Conservation (phyloP, 805 yeast genomes). For the Pichia thaimueangensis region DNA sequence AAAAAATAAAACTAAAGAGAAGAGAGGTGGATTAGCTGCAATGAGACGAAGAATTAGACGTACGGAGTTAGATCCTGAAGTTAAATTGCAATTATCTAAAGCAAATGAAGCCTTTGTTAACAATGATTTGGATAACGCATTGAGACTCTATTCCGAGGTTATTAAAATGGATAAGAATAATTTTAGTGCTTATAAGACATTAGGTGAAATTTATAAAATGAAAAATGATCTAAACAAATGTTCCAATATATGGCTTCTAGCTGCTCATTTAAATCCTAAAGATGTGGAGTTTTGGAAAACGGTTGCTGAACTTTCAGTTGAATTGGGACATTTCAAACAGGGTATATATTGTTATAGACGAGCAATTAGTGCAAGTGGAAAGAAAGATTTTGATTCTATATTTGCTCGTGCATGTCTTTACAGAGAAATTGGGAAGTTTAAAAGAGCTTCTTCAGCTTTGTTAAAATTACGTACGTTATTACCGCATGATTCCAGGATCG, state of each 20-base stretch:
- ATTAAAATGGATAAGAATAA: slow-evolving; percentile 72
- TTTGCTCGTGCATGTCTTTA: slow-evolving; percentile 63
- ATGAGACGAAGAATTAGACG: slow-evolving; percentile 35
- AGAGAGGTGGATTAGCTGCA: slow-evolving; percentile 32
- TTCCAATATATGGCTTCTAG: slow-evolving; percentile 74
- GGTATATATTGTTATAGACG: slow-evolving; percentile 74
- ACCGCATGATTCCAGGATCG: slow-evolving; percentile 54
- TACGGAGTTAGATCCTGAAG: slow-evolving; percentile 63
- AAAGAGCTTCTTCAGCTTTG: slow-evolving; percentile 70
- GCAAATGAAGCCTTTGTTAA: slow-evolving; percentile 80
- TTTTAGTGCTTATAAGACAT: slow-evolving; percentile 77
- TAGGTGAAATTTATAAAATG: slow-evolving; percentile 74
- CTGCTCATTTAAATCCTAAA: slow-evolving; percentile 69
- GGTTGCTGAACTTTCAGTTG: slow-evolving; percentile 62
- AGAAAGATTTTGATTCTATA: slow-evolving; percentile 48
- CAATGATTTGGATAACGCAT: slow-evolving; percentile 54
- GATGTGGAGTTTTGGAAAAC: slow-evolving; percentile 75
- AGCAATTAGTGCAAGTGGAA: slow-evolving; percentile 42
- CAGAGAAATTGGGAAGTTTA: slow-evolving; percentile 56
- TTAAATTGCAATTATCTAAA: slow-evolving; percentile 52
- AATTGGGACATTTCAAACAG: slow-evolving; percentile 63
- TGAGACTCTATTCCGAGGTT: slow-evolving; percentile 56
- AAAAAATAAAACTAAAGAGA: slow-evolving; percentile 15
- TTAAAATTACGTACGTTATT: slow-evolving; percentile 47
- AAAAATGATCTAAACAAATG: slow-evolving; percentile 66